Conservation (phyloP, 768 basidiomycete species). For the Auriscalpium vulgare region DNA sequence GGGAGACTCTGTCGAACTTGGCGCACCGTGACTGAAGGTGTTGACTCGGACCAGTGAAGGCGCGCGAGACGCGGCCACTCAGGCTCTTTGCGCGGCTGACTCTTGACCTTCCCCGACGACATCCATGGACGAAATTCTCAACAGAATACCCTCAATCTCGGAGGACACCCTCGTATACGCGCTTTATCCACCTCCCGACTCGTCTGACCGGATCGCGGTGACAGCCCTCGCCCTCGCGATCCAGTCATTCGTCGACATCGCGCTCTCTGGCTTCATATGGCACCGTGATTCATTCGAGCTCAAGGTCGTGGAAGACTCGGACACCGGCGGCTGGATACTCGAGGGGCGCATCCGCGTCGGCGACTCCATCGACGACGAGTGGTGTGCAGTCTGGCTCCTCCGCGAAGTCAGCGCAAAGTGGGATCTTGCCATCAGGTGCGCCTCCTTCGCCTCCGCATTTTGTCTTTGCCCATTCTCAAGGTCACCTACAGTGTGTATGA, state of each 20-base stretch:
- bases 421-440: constrained; percentile 76
- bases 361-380: constrained; percentile 97
- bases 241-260: constrained; percentile 40
- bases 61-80: no score
- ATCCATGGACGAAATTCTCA: constrained; percentile 46
- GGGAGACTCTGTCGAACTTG: no score
- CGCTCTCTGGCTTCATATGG: constrained; percentile 66
- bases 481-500: constrained; percentile 53
- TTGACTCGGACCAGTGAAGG: no score
- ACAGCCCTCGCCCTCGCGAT: constrained; percentile 67
- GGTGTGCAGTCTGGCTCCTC: constrained; percentile 89
- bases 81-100: no score
- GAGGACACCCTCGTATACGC: constrained; percentile 81
- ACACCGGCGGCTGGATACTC: constrained; percentile 47
- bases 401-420: constrained; percentile 67
- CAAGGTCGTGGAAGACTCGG: constrained; percentile 47
- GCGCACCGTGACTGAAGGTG: no score
- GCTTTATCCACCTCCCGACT: constrained; percentile 51
- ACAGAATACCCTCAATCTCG: constrained; percentile 66
- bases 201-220: constrained; percentile 51
- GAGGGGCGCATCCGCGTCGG: constrained; percentile 88
- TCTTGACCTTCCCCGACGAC: no score
- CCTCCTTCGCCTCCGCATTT: background rate
- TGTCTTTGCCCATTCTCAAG: background rate
- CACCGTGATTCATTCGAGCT: constrained; percentile 79